These are phyloP conservation scores for Fraxinus baroniana DNA, from an alignment of 305 asterid genomes.

Conservation along the genomic window DNA sequence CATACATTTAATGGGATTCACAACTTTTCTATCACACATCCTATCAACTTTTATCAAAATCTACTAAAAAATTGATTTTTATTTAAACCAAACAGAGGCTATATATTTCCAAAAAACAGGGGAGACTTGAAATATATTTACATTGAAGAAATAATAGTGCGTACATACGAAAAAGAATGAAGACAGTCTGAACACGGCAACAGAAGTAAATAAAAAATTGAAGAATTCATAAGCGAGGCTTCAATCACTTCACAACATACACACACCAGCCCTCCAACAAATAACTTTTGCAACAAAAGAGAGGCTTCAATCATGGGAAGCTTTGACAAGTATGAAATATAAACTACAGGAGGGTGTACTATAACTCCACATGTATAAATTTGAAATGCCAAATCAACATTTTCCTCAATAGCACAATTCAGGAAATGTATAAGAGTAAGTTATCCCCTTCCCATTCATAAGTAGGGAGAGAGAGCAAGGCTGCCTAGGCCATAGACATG, in stretches of 20 bases:
- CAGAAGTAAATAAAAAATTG: not conserved
- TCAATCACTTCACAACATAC: not conserved
- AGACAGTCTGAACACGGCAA: not conserved
- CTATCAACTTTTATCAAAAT: too few relatives aligned
- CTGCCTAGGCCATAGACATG: not conserved
- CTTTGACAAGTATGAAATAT: not conserved
- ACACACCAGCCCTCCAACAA: not conserved
- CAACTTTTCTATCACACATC: not conserved
- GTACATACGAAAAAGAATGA: not conserved
- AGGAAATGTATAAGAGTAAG: not conserved
- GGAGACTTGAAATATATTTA: not conserved
- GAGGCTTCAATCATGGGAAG: not conserved
- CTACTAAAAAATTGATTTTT: not conserved
- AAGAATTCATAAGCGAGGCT: not conserved
- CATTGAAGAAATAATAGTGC: not conserved
- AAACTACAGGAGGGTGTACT: not conserved
- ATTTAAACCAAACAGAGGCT: not conserved
- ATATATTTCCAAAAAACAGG: not conserved
- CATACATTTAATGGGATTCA: too few relatives aligned
- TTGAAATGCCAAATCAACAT: not conserved
- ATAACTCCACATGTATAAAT: not conserved
- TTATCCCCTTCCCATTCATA: not conserved
- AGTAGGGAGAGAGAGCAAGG: not conserved
- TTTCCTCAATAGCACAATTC: not conserved
- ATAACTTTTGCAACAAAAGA: not conserved